A percentile compares a stretch with the other conserved stretches of the same genome.
Conservation (phyloP, 352 stramenopile genomes). For the Phytophthora vignae region DNA sequence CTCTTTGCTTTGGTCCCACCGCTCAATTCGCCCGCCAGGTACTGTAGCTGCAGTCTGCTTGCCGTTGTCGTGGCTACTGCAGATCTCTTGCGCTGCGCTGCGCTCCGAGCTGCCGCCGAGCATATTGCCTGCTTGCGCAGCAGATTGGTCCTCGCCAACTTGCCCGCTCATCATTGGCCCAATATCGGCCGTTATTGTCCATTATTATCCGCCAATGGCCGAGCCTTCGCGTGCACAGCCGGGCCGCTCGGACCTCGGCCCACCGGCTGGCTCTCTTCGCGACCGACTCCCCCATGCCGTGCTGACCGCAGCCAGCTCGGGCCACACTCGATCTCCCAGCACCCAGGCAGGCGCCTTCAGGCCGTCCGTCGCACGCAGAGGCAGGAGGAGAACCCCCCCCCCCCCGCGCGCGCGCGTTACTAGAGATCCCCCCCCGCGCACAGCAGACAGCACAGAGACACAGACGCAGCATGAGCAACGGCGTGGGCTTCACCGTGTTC, state of each 20-base stretch:
- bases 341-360: neutral
- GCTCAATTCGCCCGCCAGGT: no score
- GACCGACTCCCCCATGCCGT: constrained; percentile 15
- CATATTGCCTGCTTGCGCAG: neutral
- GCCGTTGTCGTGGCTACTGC: no score
- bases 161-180: neutral
- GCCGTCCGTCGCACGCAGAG: no score
- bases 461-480: constrained; percentile 38
- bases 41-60: no score
- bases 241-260: neutral
- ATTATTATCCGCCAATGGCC: neutral
- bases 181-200: neutral
- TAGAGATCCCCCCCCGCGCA: no score
- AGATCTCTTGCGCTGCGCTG: no score
- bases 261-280: neutral
- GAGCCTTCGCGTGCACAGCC: neutral
- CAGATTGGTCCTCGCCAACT: neutral
- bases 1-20: no score
- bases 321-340: neutral
- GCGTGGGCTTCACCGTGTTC: constrained; percentile 73
- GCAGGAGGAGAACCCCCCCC: no score
- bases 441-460: constrained; percentile 1
- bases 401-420: no score
- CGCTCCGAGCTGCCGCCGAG: no score
- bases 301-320: constrained; percentile 6